Evolutionary conservation across 116 monocot species (phyloP).

Genomic region (Zostera marina): DNA sequence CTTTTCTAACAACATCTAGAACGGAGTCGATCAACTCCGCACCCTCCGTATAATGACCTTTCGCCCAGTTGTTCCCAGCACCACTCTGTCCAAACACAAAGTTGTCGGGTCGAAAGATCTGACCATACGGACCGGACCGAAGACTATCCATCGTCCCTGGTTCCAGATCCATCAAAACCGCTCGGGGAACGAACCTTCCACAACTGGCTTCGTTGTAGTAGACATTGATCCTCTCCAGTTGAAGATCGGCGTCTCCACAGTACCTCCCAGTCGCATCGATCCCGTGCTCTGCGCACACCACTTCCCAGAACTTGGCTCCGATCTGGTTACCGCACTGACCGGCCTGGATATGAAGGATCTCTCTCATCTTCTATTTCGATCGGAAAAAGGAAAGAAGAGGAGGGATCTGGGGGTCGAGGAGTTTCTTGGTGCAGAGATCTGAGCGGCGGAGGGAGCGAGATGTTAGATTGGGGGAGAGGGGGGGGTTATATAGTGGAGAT

Average conservation of each 20-base stretch:
- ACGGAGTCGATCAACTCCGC: conserved; percentile 33
- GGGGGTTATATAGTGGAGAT: background rate
- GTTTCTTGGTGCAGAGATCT: no score
- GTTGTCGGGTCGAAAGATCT: conserved; percentile 29
- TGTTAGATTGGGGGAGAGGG: background rate
- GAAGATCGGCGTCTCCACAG: conserved; percentile 14
- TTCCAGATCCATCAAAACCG: conserved; percentile 32
- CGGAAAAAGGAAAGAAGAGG: no score
- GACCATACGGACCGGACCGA: conserved; percentile 27
- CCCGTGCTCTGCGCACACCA: conserved; percentile 29
- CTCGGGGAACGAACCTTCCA: conserved; percentile 23
- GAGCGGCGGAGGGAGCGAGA: background rate
- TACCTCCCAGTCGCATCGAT: conserved; percentile 30
- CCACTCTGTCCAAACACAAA: conserved; percentile 31
- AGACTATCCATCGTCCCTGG: conserved; percentile 35
- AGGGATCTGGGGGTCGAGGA: no score
- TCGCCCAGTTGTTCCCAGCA: conserved; percentile 62
- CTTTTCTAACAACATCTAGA: conserved; percentile 33
- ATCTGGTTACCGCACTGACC: conserved; percentile 44
- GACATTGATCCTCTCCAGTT: conserved; percentile 28
- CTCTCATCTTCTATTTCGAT: conserved; percentile 13
- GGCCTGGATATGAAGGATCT: conserved; percentile 28
- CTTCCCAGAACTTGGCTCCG: conserved; percentile 38
- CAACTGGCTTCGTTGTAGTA: conserved; percentile 30
- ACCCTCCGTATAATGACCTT: conserved; percentile 61